Conservation (phyloP, 306 rosid species). For the Ziziphus jujuba region DNA sequence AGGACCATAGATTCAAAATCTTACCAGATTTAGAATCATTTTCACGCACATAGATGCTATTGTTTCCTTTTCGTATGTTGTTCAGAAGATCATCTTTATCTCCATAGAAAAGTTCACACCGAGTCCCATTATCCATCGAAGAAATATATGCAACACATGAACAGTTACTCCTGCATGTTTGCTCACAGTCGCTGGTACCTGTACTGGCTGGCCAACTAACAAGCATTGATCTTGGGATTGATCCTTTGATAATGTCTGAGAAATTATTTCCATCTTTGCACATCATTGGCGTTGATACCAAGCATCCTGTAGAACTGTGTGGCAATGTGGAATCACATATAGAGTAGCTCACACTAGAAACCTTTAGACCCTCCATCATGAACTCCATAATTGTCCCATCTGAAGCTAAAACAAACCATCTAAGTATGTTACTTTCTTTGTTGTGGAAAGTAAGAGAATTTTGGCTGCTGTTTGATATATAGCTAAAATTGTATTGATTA, state of each 20-base stretch:
- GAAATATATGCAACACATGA: slow-evolving; percentile 15
- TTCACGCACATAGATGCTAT: slow-evolving; percentile 7
- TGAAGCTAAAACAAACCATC: slow-evolving; percentile 24
- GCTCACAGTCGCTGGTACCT: slow-evolving; percentile 14
- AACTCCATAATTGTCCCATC: slow-evolving; percentile 20
- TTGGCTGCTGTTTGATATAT: neutral
- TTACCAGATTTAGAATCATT: neutral
- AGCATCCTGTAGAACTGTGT: neutral
- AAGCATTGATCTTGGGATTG: neutral
- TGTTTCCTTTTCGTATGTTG: slow-evolving; percentile 4
- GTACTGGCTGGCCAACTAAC: neutral
- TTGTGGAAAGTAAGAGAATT: slow-evolving; percentile 23
- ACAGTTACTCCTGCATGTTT: slow-evolving; percentile 13
- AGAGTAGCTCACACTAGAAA: slow-evolving; percentile 9
- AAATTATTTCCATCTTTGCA: slow-evolving; percentile 7
- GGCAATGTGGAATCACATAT: slow-evolving; percentile 5
- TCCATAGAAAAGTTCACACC: slow-evolving; percentile 11
- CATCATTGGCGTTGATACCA: neutral
- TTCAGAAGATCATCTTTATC: neutral
- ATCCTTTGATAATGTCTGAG: no score
- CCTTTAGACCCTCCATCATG: slow-evolving; percentile 12
- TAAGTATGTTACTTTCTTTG: neutral
- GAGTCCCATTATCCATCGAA: neutral
- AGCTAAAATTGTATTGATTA: slow-evolving; percentile 15
- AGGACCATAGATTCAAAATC: neutral